phyloP scores from a whole-genome alignment of 768 basidiomycete species.

The Lactifluus subvellereus region DNA sequence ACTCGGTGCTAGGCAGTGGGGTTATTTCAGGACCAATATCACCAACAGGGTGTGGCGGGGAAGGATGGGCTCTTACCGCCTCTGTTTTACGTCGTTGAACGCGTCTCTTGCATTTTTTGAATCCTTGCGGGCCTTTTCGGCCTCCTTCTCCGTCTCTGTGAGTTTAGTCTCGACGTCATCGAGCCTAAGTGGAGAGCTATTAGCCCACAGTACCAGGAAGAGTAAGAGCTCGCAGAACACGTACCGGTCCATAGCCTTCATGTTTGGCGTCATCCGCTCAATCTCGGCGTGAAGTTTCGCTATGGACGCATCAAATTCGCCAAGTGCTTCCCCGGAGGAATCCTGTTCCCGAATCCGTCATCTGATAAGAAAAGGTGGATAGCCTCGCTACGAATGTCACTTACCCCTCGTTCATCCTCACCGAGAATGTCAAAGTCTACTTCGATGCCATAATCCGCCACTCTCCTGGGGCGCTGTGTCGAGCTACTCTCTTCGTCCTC shows the following conservation, averaged over 20 bases:
- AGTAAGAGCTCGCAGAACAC: conserved; percentile 25
- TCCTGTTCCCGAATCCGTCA: conserved; percentile 36
- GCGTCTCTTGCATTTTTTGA: conserved; percentile 87
- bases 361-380: neutral
- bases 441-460: conserved; percentile 83
- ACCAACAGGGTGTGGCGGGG: neutral
- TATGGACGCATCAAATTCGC: conserved; percentile 70
- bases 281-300: conserved; percentile 71
- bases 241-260: conserved; percentile 91
- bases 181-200: conserved; percentile 41
- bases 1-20: conserved; percentile 47
- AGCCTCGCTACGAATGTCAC: conserved; percentile 14
- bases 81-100: conserved; percentile 81
- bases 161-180: conserved; percentile 83
- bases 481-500: conserved; percentile 63
- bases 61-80: conserved; percentile 45
- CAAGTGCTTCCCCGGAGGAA: conserved; percentile 55
- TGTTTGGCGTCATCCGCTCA: conserved; percentile 90
- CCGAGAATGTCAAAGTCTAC: conserved; percentile 74
- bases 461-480: conserved; percentile 56
- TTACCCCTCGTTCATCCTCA: conserved; percentile 67
- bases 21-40: neutral
- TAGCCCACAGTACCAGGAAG: neutral
- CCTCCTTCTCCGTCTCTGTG: conserved; percentile 85
- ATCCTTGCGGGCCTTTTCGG: conserved; percentile 85